Base-by-base conservation (phyloP, 2,329 filamentous ascomycete species). In the Diaporthe sp. region DNA sequence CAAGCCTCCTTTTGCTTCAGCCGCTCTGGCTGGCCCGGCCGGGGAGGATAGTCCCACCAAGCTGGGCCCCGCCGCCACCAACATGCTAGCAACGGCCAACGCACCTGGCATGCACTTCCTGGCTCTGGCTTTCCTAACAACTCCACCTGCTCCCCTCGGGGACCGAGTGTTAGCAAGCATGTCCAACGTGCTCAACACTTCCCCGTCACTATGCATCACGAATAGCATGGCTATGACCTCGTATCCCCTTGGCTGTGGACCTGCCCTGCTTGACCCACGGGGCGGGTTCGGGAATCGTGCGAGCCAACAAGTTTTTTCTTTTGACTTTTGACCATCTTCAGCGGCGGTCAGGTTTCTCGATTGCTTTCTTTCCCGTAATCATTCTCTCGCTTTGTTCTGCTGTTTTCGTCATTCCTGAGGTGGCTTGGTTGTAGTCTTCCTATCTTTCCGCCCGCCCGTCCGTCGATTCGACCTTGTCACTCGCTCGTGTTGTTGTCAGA, bases 361-460 rank as follows among this genome's bases (percentile, higher is more conserved):
- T 59, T 17, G 22, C 49, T 71, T 74, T 70, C 44, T 61, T 62
- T 71, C 51, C 55, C 44, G 31, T 61, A 49, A 15, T 44, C 25
- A 57, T 75, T 49, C 42, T 72, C 31, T 61, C 57, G 22, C 42
- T 62, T 62, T 67, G 42, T 44, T 25, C n/a, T 31, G 37, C 37
- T 65, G 71, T 58, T 51, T 51, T 59, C 42, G 67, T 49, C 55
- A 67, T 61, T 51, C 28, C 55, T 62, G 46, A 75, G 71, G 62
- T 42, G 62, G 58, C 46, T 49, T 62, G 34, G 68, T 42, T 68
- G 67, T 37, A n/a, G 74, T 74, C 68, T 75, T 77, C 74, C 76
- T 42, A 34, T 72, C 73, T 76, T 74, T 76, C 73, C 62, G 76
- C 44, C 73, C 62, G 76, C 44, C 62, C 44, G 49, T 39, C 72